Base-by-base conservation (phyloP, 2,329 filamentous ascomycete genomes). In the Claviceps purpurea region DNA sequence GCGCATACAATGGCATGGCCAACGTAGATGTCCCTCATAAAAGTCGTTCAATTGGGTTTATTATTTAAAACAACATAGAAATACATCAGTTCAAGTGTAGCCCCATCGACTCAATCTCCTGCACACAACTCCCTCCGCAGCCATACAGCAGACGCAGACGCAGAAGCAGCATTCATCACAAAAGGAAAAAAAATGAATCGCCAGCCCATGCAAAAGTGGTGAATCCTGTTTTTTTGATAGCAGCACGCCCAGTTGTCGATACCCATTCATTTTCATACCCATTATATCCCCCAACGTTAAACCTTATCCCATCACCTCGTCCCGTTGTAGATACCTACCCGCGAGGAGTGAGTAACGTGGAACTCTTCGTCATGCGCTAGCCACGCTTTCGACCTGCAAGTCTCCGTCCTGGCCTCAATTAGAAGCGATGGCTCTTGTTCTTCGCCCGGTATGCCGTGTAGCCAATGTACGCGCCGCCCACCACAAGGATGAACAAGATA, bases 371-470 rank as follows among this genome's bases (percentile, higher is more conserved):
- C 30, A 34, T 34, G 30, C 30, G 10, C 30, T 11, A 34, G 30
- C 10, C 30, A 34, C 10, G 30, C 30, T 11, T 34, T 34, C 10
- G 10, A 34, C 30, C 30, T 34, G 30, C 4, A 22, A 18, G 4
- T 37, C 16, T 26, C 38, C 16, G 2, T 42, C 14, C 22, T n/a
- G 22, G 3, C 11, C 34, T 14, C n/a, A 5, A 5, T 18, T 18
- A 82, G 61, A 81, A 82, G 34, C 78, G 71, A 65, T 79, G 77
- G 57, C 70, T 73, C 65, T 78, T 79, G 66, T 72, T 74, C 68
- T 77, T 82, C 57, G 85, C 69, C 64, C 90, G 79, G 71, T 87
- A 98, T 46, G 84, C 78, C 6, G 89, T 96, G 66, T 78, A 97
- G 30, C 89, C 91, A 45, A 89, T 81, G 66, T 97, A 98, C 4